A percentile compares a stretch with the other conserved stretches of the same genome.
phyloP scores from a whole-genome alignment of 2,329 filamentous ascomycete species.

The Pyrenochaeta sp. region DNA sequence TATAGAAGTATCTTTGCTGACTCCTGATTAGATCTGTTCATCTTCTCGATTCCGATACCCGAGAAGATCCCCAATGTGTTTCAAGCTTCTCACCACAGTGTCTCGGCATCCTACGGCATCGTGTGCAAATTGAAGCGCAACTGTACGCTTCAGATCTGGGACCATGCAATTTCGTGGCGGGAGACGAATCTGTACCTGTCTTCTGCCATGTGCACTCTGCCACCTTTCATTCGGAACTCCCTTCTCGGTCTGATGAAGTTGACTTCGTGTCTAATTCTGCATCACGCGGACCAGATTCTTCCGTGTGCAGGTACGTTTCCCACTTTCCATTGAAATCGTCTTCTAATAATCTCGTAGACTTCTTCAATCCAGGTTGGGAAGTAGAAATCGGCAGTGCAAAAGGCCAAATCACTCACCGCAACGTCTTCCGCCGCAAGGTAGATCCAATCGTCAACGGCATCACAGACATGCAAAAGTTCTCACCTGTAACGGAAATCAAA shows the following conservation, averaged over 20 bases:
- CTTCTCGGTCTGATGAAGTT: conserved; percentile 51
- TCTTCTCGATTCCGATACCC: conserved; percentile 65
- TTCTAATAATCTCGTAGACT: conserved; percentile 54
- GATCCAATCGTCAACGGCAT: conserved; percentile 72
- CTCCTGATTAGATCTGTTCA: conserved; percentile 59
- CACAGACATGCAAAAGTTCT: conserved; percentile 68
- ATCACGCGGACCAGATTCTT: conserved; percentile 64
- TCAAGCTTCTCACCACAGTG: conserved; percentile 69
- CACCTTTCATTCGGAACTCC: conserved; percentile 51
- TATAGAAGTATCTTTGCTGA: conserved; percentile 19
- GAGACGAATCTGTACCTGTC: conserved; percentile 56
- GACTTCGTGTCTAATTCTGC: conserved; percentile 50
- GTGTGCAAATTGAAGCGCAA: conserved; percentile 68
- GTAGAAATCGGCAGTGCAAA: conserved; percentile 67
- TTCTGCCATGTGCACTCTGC: conserved; percentile 51
- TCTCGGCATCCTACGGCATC: conserved; percentile 67
- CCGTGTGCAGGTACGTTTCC: conserved; percentile 41
- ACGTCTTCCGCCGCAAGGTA: conserved; percentile 65
- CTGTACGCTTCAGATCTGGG: conserved; percentile 69
- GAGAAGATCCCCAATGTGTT: conserved; percentile 66
- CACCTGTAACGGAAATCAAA: conserved; percentile 66
- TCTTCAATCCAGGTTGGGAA: conserved; percentile 71
- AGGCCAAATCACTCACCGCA: conserved; percentile 64
- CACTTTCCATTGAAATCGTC: too few species aligned
- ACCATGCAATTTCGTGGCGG: conserved; percentile 69